Evolutionary conservation across 2,329 filamentous ascomycete species (phyloP).

Genomic region (Dothistroma pini): DNA sequence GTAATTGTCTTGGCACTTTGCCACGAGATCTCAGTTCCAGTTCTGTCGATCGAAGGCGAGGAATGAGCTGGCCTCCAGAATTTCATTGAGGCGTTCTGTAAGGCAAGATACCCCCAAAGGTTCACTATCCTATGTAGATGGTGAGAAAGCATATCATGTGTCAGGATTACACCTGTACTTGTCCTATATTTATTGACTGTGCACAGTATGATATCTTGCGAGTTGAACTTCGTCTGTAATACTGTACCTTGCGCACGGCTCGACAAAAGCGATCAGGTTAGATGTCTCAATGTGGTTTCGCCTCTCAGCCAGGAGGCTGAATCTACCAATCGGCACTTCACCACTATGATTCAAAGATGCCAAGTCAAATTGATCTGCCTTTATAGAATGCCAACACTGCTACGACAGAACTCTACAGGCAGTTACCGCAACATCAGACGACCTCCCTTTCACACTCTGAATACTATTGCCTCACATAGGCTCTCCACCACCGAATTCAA

Average conservation of each 20-base stretch:
- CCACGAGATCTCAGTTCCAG: neutral
- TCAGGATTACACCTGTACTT: neutral
- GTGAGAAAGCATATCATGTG: neutral
- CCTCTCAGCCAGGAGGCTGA: neutral
- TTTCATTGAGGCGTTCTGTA: neutral
- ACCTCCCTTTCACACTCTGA: too few species aligned
- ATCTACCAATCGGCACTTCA: neutral
- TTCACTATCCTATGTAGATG: neutral
- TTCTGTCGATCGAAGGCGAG: neutral
- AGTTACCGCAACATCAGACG: too few species aligned
- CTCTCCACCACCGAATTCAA: too few species aligned
- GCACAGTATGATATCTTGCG: neutral
- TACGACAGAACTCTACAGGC: too few species aligned
- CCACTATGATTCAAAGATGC: neutral
- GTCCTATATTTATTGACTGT: neutral
- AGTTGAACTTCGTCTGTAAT: neutral
- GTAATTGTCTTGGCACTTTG: neutral
- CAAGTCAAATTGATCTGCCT: neutral
- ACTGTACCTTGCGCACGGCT: neutral
- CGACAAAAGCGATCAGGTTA: neutral
- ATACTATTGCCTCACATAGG: too few species aligned
- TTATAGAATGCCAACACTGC: too few species aligned
- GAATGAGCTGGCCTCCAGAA: neutral
- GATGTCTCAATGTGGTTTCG: neutral
- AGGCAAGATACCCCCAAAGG: neutral